A percentile compares a stretch with the other conserved stretches of the same genome.
These are phyloP conservation scores for Didymellaceae sp. DNA, from an alignment of 2,329 filamentous ascomycete genomes.

Conservation along the genomic window DNA sequence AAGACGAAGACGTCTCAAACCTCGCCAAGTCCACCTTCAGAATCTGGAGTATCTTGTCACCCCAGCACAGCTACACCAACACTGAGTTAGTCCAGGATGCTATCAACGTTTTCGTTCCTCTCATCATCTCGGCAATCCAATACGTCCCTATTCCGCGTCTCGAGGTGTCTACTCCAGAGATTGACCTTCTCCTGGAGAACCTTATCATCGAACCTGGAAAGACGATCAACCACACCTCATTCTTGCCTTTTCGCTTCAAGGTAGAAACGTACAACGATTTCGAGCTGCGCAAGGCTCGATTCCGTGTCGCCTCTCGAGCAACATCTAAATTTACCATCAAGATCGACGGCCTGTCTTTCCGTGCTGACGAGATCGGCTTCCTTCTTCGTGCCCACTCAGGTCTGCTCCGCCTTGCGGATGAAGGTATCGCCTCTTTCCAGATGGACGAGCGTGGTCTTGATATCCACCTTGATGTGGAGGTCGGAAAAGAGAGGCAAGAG, in stretches of 20 bases:
- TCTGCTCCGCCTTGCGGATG: conserved; percentile 75
- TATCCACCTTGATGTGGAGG: conserved; percentile 81
- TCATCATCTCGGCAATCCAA: conserved; percentile 78
- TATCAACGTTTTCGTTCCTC: conserved; percentile 80
- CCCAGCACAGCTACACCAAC: conserved; percentile 68
- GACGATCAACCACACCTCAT: conserved; percentile 84
- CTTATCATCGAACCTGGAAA: conserved; percentile 86
- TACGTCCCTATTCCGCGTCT: conserved; percentile 88
- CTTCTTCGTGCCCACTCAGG: conserved; percentile 83
- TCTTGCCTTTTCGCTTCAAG: conserved; percentile 83
- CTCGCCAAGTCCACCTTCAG: conserved; percentile 71
- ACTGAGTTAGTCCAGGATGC: conserved; percentile 75
- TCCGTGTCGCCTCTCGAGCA: conserved; percentile 70
- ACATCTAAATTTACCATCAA: conserved; percentile 78
- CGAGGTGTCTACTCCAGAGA: conserved; percentile 82
- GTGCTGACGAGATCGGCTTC: conserved; percentile 87
- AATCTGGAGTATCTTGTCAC: conserved; percentile 73
- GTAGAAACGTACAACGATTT: conserved; percentile 86
- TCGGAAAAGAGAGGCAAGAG: conserved; percentile 78
- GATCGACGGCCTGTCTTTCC: conserved; percentile 80
- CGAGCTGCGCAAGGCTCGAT: conserved; percentile 79
- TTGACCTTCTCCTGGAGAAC: conserved; percentile 89
- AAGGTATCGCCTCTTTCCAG: conserved; percentile 84
- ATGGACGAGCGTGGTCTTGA: conserved; percentile 89
- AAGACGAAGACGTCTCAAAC: conserved; percentile 75